Evolutionary conservation across 148 eudicot genomes (phyloP), one percentile per base, ranked within the genome.

Genomic region (Pharnaceum exiguum): DNA sequence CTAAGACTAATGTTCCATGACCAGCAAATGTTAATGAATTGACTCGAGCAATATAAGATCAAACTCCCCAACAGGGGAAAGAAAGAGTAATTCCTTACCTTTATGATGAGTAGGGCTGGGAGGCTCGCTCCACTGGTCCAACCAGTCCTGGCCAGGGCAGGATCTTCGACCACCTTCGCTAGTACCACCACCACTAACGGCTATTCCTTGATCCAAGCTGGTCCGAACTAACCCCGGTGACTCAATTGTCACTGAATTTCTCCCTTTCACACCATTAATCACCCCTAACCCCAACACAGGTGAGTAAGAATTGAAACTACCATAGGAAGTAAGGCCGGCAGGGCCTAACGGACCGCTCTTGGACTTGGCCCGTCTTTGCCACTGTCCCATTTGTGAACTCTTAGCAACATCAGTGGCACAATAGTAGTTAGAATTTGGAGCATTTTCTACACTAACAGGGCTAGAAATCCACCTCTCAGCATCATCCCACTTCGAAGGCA

Each of bases 391-490:
- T 1, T 60, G 64, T 7, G 72, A 17, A 40, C 44, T 40, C 59
- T 33, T 75, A n/a, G 15, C 17, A 45, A 43, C 39, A 40, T 48
- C 75, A 15, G 57, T 22, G 13, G 57, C 68, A 42, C 39, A 48
- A 16, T 25, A 44, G 50, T 57, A 57, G 49, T 49, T 66, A 67
- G 13, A 21, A 24, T n/a, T n/a, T n/a, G 62, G 58, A 48, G 19
- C 77, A 33, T 76, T 70, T 0, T 49, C 70, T 1, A 65, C 71
- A 5, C 82, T 77, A 52, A 80, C 57, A 0, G 98, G 98, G 66
- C 98, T 88, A 10, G 78, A 85, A 60, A 91, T 91, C 98, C 98
- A 91, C 66, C 98, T 75, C 80, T 91, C 98, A 0, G 98, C 98
- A 54, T 91, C 96, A 23, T 91, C 98, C 98, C 98, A 91, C 71